Conservation (phyloP, 2,329 filamentous ascomycete genomes). For the Knoxdaviesia capensis region DNA sequence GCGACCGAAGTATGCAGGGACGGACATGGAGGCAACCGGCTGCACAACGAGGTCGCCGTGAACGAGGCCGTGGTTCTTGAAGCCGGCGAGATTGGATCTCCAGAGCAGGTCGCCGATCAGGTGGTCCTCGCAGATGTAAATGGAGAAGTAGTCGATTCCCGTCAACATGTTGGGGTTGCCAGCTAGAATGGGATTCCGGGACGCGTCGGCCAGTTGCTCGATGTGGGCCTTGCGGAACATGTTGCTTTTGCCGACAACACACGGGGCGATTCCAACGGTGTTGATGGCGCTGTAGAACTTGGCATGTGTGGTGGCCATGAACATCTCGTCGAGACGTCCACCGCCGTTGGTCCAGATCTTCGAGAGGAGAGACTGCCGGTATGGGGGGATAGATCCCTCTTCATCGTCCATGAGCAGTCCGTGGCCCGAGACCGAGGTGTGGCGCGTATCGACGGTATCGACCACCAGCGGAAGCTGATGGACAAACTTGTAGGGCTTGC, state of each 20-base stretch:
- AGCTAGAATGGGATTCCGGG: conserved; percentile 20
- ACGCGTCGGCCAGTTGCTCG: conserved; percentile 43
- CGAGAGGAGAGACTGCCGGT: conserved; percentile 7
- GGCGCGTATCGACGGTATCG: conserved; percentile 30
- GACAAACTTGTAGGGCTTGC: conserved; percentile 66
- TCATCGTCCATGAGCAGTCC: background rate
- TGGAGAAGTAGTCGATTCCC: conserved; percentile 83
- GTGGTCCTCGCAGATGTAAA: conserved; percentile 96
- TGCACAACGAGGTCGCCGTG: conserved; percentile 79
- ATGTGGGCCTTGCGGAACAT: conserved; percentile 94
- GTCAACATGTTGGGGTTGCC: conserved; percentile 15
- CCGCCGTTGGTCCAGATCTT: conserved; percentile 32
- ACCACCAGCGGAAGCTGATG: conserved; percentile 83
- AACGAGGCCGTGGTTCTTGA: conserved; percentile 64
- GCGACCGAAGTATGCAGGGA: conserved; percentile 58
- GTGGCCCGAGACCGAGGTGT: background rate
- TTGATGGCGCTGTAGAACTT: conserved; percentile 99
- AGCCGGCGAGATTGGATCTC: conserved; percentile 43
- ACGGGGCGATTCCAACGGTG: conserved; percentile 73
- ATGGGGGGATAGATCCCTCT: background rate
- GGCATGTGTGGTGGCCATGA: conserved; percentile 80
- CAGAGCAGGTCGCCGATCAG: conserved; percentile 84
- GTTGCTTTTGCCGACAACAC: conserved; percentile 90
- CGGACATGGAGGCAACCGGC: conserved; percentile 65
- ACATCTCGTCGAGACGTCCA: conserved; percentile 79